Conservation (phyloP, 306 rosid species). For the Phaseolus lunatus region DNA sequence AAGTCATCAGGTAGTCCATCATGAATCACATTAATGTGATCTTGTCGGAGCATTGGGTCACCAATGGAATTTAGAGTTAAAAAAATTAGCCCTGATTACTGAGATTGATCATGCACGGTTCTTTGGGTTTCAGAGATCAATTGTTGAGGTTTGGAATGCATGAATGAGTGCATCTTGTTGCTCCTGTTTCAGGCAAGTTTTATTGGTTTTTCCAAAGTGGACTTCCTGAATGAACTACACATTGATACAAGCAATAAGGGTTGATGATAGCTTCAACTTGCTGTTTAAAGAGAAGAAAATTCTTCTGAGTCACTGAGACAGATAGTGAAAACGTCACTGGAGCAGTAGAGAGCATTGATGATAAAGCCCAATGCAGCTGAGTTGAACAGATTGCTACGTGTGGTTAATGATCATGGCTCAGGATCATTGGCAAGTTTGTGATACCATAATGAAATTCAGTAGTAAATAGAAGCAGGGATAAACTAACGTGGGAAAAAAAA, state of each 20-base stretch:
- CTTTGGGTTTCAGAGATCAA: not conserved
- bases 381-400: not conserved
- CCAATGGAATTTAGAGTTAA: not conserved
- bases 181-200: not conserved
- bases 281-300: not conserved
- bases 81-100: not conserved
- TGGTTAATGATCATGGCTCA: not conserved
- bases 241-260: not conserved
- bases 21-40: not conserved
- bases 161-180: not conserved
- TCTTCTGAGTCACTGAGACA: not conserved
- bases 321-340: not conserved
- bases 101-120: not conserved
- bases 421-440: not conserved
- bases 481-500: not conserved
- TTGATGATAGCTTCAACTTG: not conserved
- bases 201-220: not conserved
- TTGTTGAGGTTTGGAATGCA: not conserved
- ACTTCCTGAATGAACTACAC: not conserved
- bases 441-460: not conserved
- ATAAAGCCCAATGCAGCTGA: not conserved
- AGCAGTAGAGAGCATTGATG: not conserved
- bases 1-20: not conserved
- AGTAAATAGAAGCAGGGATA: not conserved
- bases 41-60: not conserved